phyloP scores from a whole-genome alignment of 306 rosid genomes.

The Lathyrus oleraceus region DNA sequence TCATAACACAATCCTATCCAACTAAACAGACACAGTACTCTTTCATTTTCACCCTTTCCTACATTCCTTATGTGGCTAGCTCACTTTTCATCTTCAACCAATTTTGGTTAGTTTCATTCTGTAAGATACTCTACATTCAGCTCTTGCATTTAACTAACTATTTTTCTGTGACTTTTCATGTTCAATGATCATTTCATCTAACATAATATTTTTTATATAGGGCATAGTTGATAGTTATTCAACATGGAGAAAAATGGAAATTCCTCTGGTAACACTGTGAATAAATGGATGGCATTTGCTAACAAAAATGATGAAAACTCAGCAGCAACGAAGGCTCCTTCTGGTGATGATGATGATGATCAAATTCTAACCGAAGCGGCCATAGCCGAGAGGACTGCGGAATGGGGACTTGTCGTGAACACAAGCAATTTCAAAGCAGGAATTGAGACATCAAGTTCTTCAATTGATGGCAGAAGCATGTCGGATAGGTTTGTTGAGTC shows the following conservation, averaged over 20 bases:
- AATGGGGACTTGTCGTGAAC: constrained; percentile 79
- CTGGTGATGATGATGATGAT: neutral
- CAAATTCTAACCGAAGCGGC: constrained; percentile 49
- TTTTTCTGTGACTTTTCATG: constrained; percentile 12
- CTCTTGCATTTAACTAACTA: neutral
- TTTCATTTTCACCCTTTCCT: constrained; percentile 7
- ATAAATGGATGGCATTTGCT: constrained; percentile 90
- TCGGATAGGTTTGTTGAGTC: constrained; percentile 52
- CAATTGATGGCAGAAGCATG: constrained; percentile 44
- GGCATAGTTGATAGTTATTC: constrained; percentile 9
- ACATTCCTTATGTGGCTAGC: neutral
- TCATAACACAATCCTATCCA: constrained; percentile 15
- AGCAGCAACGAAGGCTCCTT: neutral
- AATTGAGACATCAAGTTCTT: constrained; percentile 25
- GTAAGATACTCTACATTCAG: constrained; percentile 8
- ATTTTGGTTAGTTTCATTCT: no score
- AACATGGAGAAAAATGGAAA: constrained; percentile 51
- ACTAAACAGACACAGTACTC: constrained; percentile 1
- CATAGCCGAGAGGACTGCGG: constrained; percentile 67
- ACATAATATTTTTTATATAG: neutral
- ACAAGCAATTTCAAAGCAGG: constrained; percentile 53
- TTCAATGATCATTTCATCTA: constrained; percentile 7
- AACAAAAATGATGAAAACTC: constrained; percentile 12
- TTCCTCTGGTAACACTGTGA: constrained; percentile 31
- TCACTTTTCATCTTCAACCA: constrained; percentile 23